Evolutionary conservation across 179 eudicot species (phyloP).

Genomic region (Beta corolliflora): DNA sequence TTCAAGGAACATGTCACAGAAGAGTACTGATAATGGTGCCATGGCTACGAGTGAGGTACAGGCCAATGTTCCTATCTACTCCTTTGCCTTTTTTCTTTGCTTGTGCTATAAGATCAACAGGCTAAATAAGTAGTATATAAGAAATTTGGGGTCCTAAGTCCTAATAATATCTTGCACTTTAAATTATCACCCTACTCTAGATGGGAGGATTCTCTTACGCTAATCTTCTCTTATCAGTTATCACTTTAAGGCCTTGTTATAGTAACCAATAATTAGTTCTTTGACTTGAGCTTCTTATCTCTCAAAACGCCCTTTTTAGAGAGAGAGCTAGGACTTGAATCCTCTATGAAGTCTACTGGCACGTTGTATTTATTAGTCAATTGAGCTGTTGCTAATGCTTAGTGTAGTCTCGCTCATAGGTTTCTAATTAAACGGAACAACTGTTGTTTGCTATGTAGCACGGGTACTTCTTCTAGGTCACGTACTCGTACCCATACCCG

Average conservation of each 20-base stretch:
- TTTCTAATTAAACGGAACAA: too few relatives aligned
- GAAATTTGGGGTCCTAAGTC: too few relatives aligned
- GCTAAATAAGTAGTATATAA: not conserved
- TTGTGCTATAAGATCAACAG: not conserved
- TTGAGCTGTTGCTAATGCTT: not conserved
- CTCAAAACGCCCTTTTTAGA: too few relatives aligned
- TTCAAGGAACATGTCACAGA: conserved; percentile 50
- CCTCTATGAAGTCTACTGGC: not conserved
- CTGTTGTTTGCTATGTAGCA: too few relatives aligned
- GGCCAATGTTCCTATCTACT: not conserved
- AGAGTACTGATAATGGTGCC: conserved; percentile 46
- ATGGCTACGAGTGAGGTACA: conserved; percentile 57
- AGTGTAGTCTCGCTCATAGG: not conserved
- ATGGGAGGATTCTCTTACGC: not conserved
- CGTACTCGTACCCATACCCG: too few relatives aligned
- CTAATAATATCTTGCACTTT: not conserved
- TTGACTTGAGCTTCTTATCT: too few relatives aligned
- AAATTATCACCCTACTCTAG: not conserved
- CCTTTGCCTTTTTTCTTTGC: not conserved
- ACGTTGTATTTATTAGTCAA: not conserved
- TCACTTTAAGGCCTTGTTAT: not conserved
- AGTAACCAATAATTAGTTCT: not conserved
- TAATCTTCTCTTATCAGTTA: not conserved
- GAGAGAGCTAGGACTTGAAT: too few relatives aligned
- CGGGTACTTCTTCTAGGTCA: too few relatives aligned